Evolutionary conservation across 2,329 filamentous ascomycete genomes (phyloP).

Genomic region (Thielaviopsis euricoi): DNA sequence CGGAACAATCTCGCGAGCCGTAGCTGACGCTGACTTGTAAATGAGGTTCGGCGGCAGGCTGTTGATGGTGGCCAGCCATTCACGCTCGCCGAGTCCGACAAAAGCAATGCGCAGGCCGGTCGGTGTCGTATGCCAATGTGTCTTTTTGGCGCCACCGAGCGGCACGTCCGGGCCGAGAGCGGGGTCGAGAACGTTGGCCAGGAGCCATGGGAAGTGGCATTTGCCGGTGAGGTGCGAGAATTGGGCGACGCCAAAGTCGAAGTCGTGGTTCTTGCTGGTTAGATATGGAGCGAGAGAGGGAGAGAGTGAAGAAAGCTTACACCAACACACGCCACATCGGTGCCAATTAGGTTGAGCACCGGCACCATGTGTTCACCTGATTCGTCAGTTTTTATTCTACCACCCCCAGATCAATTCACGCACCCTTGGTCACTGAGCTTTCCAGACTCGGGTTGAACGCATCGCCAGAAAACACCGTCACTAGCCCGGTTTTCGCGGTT

Average conservation of each 20-base stretch:
- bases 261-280: constrained; percentile 57
- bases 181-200: constrained; percentile 77
- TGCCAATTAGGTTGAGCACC: constrained; percentile 61
- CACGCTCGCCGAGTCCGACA: constrained; percentile 70
- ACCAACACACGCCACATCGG: constrained; percentile 66
- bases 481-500: constrained; percentile 42
- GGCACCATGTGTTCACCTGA: constrained; percentile 72
- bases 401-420: too few species aligned
- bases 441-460: constrained; percentile 85
- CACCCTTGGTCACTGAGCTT: constrained; percentile 74
- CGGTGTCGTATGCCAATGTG: constrained; percentile 59
- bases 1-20: constrained; percentile 60
- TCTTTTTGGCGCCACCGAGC: constrained; percentile 60
- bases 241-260: constrained; percentile 78
- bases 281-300: background rate
- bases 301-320: constrained; percentile 30
- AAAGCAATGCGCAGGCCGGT: constrained; percentile 78
- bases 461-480: constrained; percentile 83
- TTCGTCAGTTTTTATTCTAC: background rate
- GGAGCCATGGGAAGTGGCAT: constrained; percentile 76
- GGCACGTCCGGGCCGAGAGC: constrained; percentile 59
- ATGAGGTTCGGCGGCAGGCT: constrained; percentile 64
- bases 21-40: constrained; percentile 62
- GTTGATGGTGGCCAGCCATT: constrained; percentile 85
- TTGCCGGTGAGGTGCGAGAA: constrained; percentile 56